These are phyloP conservation scores for Eutrema heterophyllum DNA, from an alignment of 345 rosid species.

Conservation along the genomic window DNA sequence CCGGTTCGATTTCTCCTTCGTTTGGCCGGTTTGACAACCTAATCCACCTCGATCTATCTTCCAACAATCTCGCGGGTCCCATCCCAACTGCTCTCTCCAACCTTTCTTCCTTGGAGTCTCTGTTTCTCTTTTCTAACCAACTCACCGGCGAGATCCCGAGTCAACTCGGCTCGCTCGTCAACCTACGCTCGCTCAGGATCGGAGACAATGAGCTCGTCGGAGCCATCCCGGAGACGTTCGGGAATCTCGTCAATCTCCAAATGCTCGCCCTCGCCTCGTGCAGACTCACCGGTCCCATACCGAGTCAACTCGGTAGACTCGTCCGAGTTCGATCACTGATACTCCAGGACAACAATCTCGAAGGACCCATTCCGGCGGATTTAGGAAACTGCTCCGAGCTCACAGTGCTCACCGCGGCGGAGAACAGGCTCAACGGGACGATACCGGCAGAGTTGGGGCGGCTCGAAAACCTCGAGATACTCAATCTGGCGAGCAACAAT, in stretches of 20 bases:
- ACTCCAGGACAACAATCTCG: slow-evolving; percentile 61
- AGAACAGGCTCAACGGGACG: slow-evolving; percentile 68
- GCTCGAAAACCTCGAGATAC: slow-evolving; percentile 45
- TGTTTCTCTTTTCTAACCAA: slow-evolving; percentile 76
- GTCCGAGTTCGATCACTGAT: slow-evolving; percentile 38
- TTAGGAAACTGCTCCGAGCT: slow-evolving; percentile 79
- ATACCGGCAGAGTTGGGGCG: slow-evolving; percentile 60
- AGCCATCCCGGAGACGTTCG: slow-evolving; percentile 59
- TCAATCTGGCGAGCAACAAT: slow-evolving; percentile 65
- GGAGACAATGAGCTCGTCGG: slow-evolving; percentile 89
- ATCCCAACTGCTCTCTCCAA: slow-evolving; percentile 79
- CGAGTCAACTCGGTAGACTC: slow-evolving; percentile 58
- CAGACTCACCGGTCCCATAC: slow-evolving; percentile 62
- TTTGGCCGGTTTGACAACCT: slow-evolving; percentile 63
- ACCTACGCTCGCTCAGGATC: slow-evolving; percentile 56
- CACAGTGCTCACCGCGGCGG: slow-evolving; percentile 40
- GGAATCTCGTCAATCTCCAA: slow-evolving; percentile 46
- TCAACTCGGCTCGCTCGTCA: slow-evolving; percentile 56
- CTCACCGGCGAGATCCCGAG: slow-evolving; percentile 76
- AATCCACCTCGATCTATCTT: slow-evolving; percentile 89
- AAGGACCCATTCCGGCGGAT: slow-evolving; percentile 65
- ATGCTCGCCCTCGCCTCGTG: slow-evolving; percentile 77
- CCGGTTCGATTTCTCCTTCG: slow-evolving; percentile 64
- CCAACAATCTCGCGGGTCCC: slow-evolving; percentile 76
- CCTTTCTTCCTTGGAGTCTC: slow-evolving; percentile 74